These are phyloP conservation scores for Tritrichomonas foetus DNA, from an alignment of 208 protist genomes.

Conservation along the genomic window DNA sequence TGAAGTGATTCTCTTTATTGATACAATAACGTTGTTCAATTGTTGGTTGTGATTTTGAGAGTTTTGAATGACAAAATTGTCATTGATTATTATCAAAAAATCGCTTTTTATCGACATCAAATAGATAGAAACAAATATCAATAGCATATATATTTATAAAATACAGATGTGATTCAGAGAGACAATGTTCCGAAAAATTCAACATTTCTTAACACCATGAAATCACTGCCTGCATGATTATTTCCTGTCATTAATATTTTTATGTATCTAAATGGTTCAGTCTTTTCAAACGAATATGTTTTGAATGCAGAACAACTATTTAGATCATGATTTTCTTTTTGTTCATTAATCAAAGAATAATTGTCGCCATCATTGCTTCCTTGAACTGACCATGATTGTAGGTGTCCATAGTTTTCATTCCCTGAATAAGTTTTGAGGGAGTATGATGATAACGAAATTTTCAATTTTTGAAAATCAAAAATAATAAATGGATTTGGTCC, in stretches of 20 bases:
- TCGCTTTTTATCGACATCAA: no score
- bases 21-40: no score
- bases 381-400: neutral
- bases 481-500: neutral
- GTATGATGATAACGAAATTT: neutral
- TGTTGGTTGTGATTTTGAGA: no score
- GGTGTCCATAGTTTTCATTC: neutral
- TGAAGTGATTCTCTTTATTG: no score
- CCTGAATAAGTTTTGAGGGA: constrained; percentile 23
- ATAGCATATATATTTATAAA: no score
- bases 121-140: no score
- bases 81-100: no score
- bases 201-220: neutral
- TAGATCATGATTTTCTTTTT: neutral
- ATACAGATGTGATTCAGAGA: no score
- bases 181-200: neutral
- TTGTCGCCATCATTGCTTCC: neutral
- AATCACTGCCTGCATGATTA: neutral
- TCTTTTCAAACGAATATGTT: neutral
- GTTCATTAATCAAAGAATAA: neutral
- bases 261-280: neutral
- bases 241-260: neutral
- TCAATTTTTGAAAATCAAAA: neutral
- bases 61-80: no score
- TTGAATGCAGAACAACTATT: neutral